Evolutionary conservation across 2,329 filamentous ascomycete species (phyloP), one percentile per base, ranked within the genome.

Genomic region (Alternaria longipes): DNA sequence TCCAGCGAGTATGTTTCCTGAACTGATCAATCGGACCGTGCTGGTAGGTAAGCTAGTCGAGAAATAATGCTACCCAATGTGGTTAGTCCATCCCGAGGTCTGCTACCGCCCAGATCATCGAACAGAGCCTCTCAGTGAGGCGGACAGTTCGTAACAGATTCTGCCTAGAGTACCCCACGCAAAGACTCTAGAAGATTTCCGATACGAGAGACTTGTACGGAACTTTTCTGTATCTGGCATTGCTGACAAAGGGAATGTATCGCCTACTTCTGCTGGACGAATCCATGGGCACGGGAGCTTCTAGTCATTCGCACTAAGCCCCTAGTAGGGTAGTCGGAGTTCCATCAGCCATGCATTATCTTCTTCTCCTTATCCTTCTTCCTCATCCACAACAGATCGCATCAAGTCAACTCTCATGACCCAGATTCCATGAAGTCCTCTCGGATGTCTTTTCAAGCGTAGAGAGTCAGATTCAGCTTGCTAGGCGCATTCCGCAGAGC

Each of bases 11-110:
- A 47, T 47, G n/a, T 47, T 47, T 32, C 45, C 45, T 32, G 11
- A 20, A 14, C 28, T 5, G 28, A 30, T 20, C 20, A n/a, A 32
- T 32, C 26, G 28, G 45, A 32, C 28, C 45, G 28, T 47, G 28
- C n/a, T 47, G 3, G 28, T 12, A 20, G 26, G 45, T 32, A 30
- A 20, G 28, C 28, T 47, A 47, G 45, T 30, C 12, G 18, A 20
- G 45, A 47, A 47, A 47, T 47, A 47, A 47, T 47, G 45, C 14
- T 47, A 47, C 45, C 28, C n/a, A 11, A 47, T 47, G 18, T 20
- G 45, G 45, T 47, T 47, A 47, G 45, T 20, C 28, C n/a, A 9
- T 22, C 22, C 22, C 22, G 22, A 24, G 22, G 22, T 24, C 32
- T 49, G 12, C 26, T 32, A n/a, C 45, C 20, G 36, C 16, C 36